Percentiles rank a stretch among this genome's conserved stretches.
These are phyloP conservation scores for Chrysosporium queenslandicum DNA, from an alignment of 2,329 filamentous ascomycete genomes.

Conservation along the genomic window DNA sequence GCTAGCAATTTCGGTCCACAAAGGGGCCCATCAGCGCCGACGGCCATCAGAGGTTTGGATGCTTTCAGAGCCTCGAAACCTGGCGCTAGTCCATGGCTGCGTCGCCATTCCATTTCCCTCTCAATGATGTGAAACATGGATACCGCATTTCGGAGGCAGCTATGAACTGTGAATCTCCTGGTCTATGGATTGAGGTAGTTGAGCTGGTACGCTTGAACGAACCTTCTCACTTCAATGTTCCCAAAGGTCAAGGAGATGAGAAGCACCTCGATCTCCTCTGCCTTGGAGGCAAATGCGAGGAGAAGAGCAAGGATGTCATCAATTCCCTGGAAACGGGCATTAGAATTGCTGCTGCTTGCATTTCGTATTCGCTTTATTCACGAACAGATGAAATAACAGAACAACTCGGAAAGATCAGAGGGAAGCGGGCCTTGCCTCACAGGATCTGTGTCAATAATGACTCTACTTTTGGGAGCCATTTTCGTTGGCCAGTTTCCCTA, in stretches of 20 bases:
- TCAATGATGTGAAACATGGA: slow-evolving; percentile 87
- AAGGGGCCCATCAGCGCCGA: slow-evolving; percentile 76
- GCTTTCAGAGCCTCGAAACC: slow-evolving; percentile 64
- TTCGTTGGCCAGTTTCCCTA: background rate
- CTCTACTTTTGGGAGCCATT: slow-evolving; percentile 60
- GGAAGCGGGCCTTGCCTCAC: slow-evolving; percentile 38
- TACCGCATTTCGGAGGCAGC: slow-evolving; percentile 78
- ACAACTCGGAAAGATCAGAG: background rate
- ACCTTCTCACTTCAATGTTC: slow-evolving; percentile 77
- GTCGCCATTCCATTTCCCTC: slow-evolving; percentile 77
- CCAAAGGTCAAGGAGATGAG: slow-evolving; percentile 88
- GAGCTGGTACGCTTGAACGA: background rate
- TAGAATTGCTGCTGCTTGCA: background rate
- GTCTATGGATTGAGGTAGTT: background rate
- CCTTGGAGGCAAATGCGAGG: slow-evolving; percentile 68
- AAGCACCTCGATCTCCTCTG: slow-evolving; percentile 75
- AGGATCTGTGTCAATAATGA: slow-evolving; percentile 96
- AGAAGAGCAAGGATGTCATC: slow-evolving; percentile 88
- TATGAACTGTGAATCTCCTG: slow-evolving; percentile 26
- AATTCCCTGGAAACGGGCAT: slow-evolving; percentile 47
- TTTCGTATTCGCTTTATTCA: no score
- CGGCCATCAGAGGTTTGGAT: slow-evolving; percentile 71
- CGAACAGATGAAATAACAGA: background rate
- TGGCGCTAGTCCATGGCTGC: slow-evolving; percentile 52
- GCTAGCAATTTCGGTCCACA: slow-evolving; percentile 71